Percentiles rank a stretch among this genome's conserved stretches.
phyloP scores from a whole-genome alignment of 2,329 filamentous ascomycete genomes.

The Tolypocladium tundrense region DNA sequence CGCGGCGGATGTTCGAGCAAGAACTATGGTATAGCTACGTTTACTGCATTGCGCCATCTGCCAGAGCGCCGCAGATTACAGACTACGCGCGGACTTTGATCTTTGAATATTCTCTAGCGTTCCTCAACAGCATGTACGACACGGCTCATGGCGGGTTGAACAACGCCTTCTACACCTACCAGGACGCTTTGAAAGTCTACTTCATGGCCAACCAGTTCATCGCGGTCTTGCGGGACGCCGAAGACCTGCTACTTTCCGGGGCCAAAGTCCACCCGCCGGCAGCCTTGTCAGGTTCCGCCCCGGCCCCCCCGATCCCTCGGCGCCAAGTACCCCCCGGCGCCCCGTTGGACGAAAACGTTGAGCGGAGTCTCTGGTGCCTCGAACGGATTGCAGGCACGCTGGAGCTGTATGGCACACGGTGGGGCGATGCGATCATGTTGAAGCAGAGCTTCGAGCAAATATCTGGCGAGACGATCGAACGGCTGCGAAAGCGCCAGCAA shows the following conservation, averaged over 20 bases:
- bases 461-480: slow-evolving; percentile 32
- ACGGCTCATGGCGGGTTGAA: slow-evolving; percentile 50
- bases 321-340: slow-evolving; percentile 24
- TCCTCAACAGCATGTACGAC: slow-evolving; percentile 63
- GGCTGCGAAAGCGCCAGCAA: slow-evolving; percentile 28
- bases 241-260: slow-evolving; percentile 45
- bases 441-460: slow-evolving; percentile 41
- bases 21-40: slow-evolving; percentile 88
- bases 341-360: slow-evolving; percentile 37
- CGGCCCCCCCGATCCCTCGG: slow-evolving; percentile 43
- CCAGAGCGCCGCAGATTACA: slow-evolving; percentile 59
- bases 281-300: slow-evolving; percentile 33
- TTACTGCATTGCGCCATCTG: slow-evolving; percentile 75
- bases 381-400: slow-evolving; percentile 44
- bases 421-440: slow-evolving; percentile 47
- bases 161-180: slow-evolving; percentile 68
- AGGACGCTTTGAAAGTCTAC: slow-evolving; percentile 77
- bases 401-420: slow-evolving; percentile 46
- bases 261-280: slow-evolving; percentile 33
- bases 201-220: slow-evolving; percentile 59
- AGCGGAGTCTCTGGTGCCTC: slow-evolving; percentile 45
- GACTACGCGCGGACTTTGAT: slow-evolving; percentile 71
- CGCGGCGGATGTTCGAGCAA: slow-evolving; percentile 71
- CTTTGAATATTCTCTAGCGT: slow-evolving; percentile 79
- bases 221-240: slow-evolving; percentile 47